Percentiles rank a stretch among this genome's conserved stretches.
phyloP scores from a whole-genome alignment of 768 basidiomycete genomes.

The Rhizopogon roseolus region DNA sequence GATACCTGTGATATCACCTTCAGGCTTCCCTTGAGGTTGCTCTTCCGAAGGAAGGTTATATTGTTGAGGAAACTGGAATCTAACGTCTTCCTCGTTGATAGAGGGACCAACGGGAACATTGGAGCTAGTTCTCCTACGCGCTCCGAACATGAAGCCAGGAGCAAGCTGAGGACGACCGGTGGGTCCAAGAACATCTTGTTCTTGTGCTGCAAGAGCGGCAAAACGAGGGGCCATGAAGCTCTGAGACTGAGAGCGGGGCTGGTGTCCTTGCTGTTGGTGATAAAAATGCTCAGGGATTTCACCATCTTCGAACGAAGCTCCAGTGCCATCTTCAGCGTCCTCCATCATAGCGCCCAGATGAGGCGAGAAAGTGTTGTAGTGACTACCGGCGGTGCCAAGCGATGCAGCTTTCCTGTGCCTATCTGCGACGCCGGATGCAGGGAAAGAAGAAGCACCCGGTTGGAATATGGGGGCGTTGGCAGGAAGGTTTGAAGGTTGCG shows the following conservation, averaged over 20 bases:
- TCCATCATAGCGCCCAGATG: slow-evolving; percentile 83
- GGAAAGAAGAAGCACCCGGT: slow-evolving; percentile 57
- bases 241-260: slow-evolving; percentile 73
- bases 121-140: slow-evolving; percentile 47
- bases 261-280: slow-evolving; percentile 47
- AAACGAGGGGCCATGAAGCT: slow-evolving; percentile 89
- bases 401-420: slow-evolving; percentile 84
- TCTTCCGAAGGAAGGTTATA: slow-evolving; percentile 31
- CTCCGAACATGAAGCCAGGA: slow-evolving; percentile 89
- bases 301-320: slow-evolving; percentile 62
- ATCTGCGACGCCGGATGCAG: slow-evolving; percentile 34
- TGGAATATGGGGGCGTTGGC: slow-evolving; percentile 72
- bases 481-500: slow-evolving; percentile 45
- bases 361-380: slow-evolving; percentile 70
- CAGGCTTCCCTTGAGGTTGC: slow-evolving; percentile 48
- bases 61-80: slow-evolving; percentile 78
- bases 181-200: slow-evolving; percentile 58
- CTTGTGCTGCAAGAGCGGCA: slow-evolving; percentile 71
- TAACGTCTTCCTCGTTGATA: slow-evolving; percentile 75
- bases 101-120: slow-evolving; percentile 59
- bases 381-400: slow-evolving; percentile 53
- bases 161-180: slow-evolving; percentile 85
- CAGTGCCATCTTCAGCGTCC: slow-evolving; percentile 62
- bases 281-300: slow-evolving; percentile 65
- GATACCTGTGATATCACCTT: slow-evolving; percentile 78